Evolutionary conservation across 2,329 filamentous ascomycete genomes (phyloP).

Genomic region (Pseudonectria buxi): DNA sequence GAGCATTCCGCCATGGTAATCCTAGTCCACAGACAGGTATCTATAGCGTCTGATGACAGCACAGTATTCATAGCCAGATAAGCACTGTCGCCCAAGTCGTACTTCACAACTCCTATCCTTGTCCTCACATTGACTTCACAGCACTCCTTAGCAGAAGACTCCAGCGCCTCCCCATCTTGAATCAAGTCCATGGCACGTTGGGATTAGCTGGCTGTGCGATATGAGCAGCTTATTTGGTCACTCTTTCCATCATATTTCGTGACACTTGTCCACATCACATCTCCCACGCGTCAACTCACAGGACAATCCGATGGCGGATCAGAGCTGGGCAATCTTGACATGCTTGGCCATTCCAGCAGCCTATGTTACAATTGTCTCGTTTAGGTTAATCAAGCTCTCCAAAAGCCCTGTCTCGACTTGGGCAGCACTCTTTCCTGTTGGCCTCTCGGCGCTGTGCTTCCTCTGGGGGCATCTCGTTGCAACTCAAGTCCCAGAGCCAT

Average conservation of each 20-base stretch:
- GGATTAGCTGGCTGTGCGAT: too few relatives aligned
- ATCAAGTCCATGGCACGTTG: too few relatives aligned
- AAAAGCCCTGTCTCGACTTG: background rate
- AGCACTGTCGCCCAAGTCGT: constrained; percentile 5
- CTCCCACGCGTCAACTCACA: constrained; percentile 1
- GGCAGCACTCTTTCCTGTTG: constrained; percentile 8
- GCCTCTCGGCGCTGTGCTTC: constrained; percentile 13
- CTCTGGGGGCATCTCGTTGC: constrained; percentile 21
- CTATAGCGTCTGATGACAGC: too few relatives aligned
- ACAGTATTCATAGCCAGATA: constrained; percentile 10
- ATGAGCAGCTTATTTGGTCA: background rate
- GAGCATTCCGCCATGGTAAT: too few relatives aligned
- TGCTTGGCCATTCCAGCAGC: constrained; percentile 11
- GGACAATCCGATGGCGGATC: background rate
- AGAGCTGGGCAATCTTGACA: constrained; percentile 2
- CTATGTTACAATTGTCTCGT: constrained; percentile 4
- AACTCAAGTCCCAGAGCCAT: constrained; percentile 42
- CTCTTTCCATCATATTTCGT: constrained; percentile 1
- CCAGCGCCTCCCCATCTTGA: too few relatives aligned
- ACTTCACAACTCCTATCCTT: constrained; percentile 9
- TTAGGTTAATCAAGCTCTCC: constrained; percentile 5
- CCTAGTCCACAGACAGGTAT: too few relatives aligned
- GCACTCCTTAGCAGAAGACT: too few relatives aligned
- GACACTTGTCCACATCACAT: constrained; percentile 22
- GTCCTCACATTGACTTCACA: constrained; percentile 3